Conservation (phyloP, 2,329 filamentous ascomycete genomes). For the Cladobotryum mycophilum region DNA sequence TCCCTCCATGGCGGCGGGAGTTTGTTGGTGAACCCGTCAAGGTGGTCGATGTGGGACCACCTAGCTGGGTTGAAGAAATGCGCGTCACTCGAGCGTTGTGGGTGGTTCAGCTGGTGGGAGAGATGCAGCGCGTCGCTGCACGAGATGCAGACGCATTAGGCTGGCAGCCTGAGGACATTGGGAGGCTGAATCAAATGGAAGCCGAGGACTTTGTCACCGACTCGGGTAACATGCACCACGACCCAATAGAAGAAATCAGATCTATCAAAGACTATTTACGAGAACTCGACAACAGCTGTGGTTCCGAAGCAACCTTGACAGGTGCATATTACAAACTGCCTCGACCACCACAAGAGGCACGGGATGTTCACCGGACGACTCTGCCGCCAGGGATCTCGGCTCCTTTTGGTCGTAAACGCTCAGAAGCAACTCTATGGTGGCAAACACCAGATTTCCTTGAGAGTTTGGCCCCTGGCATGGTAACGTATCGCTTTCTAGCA, state of each 20-base stretch:
- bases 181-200: background rate
- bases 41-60: constrained; percentile 9
- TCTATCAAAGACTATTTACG: too few species aligned
- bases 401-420: too few species aligned
- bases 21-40: constrained; percentile 3
- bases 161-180: constrained; percentile 10
- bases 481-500: background rate
- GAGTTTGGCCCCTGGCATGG: background rate
- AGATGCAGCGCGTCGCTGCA: constrained; percentile 2
- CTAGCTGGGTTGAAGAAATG: constrained; percentile 20
- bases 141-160: background rate
- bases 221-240: too few species aligned
- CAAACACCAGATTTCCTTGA: background rate
- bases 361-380: too few species aligned
- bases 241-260: too few species aligned
- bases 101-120: constrained; percentile 14
- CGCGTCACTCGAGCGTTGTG: constrained; percentile 17
- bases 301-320: too few species aligned
- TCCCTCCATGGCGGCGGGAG: constrained; percentile 10
- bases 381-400: too few species aligned
- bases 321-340: too few species aligned
- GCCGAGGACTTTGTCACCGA: background rate
- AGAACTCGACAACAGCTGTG: too few species aligned
- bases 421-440: too few species aligned
- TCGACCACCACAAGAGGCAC: too few species aligned